Conservation (phyloP, 306 rosid species). For the Cicer bijugum region DNA sequence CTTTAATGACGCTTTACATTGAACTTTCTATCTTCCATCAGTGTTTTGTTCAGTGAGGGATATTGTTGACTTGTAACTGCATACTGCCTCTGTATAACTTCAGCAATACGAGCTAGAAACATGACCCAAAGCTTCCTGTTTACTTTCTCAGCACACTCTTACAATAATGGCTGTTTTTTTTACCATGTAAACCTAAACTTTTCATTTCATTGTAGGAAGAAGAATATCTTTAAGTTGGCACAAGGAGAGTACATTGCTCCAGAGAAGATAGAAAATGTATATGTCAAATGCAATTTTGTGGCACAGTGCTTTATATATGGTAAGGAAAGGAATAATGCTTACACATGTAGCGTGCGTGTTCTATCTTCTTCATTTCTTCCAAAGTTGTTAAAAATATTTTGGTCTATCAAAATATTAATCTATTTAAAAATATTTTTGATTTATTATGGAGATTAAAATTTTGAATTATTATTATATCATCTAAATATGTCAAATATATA, state of each 20-base stretch:
- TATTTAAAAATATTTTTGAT: too few species aligned
- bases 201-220: slow-evolving; percentile 68
- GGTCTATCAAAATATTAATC: too few species aligned
- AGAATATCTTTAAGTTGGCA: slow-evolving; percentile 99
- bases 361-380: not conserved
- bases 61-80: slow-evolving; percentile 35
- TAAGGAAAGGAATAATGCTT: slow-evolving; percentile 52
- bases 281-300: slow-evolving; percentile 83
- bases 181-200: slow-evolving; percentile 32
- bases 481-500: too few species aligned
- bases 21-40: slow-evolving; percentile 10
- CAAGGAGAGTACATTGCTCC: slow-evolving; percentile 99
- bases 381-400: too few species aligned
- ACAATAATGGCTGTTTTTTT: slow-evolving; percentile 14
- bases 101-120: slow-evolving; percentile 20
- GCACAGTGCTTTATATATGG: slow-evolving; percentile 93
- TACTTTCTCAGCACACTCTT: slow-evolving; percentile 23
- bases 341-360: not conserved
- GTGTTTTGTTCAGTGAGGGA: slow-evolving; percentile 35
- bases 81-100: not conserved
- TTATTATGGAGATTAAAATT: too few species aligned
- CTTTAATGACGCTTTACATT: slow-evolving; percentile 15
- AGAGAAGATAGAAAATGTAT: slow-evolving; percentile 94
- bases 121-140: slow-evolving; percentile 5
- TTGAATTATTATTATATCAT: too few species aligned